phyloP scores from a whole-genome alignment of 2,329 filamentous ascomycete species.

The Arthroderma sp. region DNA sequence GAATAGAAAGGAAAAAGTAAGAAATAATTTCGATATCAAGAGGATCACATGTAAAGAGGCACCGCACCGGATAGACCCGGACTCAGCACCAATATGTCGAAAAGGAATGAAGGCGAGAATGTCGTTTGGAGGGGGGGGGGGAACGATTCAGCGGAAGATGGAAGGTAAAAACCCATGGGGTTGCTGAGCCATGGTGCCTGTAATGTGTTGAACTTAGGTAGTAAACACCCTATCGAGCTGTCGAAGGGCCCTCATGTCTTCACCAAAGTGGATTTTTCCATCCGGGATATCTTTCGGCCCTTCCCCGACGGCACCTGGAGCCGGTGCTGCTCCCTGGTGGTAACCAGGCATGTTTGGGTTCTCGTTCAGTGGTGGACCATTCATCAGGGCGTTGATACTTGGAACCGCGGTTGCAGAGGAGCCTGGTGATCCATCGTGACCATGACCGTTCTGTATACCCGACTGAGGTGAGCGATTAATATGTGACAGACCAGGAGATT shows the following conservation, averaged over 20 bases:
- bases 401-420: conserved; percentile 38
- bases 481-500: background rate
- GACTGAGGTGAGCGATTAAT: background rate
- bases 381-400: conserved; percentile 41
- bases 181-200: background rate
- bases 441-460: background rate
- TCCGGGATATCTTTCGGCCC: conserved; percentile 45
- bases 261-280: conserved; percentile 46
- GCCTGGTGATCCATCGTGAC: conserved; percentile 2
- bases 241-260: conserved; percentile 54
- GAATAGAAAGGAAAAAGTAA: background rate
- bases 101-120: background rate
- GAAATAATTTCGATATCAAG: background rate
- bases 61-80: background rate
- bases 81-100: background rate
- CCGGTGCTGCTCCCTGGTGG: background rate
- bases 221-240: conserved; percentile 49
- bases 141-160: background rate
- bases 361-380: conserved; percentile 19
- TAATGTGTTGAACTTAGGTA: conserved; percentile 16
- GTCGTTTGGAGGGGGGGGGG: background rate
- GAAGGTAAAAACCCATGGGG: background rate
- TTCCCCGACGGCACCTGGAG: conserved; percentile 8
- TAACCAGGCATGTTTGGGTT: conserved; percentile 12
- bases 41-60: background rate